Percentiles rank a stretch among this genome's conserved stretches.
phyloP scores from a whole-genome alignment of 768 basidiomycete species.

The Podaxis rugospora region DNA sequence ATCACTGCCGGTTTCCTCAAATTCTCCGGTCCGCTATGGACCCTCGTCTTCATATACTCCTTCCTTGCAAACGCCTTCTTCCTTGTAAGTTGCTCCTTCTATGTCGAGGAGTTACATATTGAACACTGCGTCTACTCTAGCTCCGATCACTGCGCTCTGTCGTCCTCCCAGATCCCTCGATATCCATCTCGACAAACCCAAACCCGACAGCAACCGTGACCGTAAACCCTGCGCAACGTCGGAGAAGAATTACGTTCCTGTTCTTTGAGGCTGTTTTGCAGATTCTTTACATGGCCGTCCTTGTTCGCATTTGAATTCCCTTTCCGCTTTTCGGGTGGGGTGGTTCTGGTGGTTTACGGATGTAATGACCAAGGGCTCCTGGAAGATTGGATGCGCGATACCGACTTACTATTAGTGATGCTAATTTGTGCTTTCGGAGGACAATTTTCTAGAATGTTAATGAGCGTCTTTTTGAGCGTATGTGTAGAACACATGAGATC shows the following conservation, averaged over 20 bases:
- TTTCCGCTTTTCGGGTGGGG: too few relatives aligned
- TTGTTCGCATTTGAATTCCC: slow-evolving; percentile 48
- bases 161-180: slow-evolving; percentile 76
- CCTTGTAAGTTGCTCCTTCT: slow-evolving; percentile 54
- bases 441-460: too few relatives aligned
- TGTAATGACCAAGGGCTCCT: too few relatives aligned
- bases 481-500: too few relatives aligned
- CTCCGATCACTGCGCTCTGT: slow-evolving; percentile 91
- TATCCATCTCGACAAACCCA: slow-evolving; percentile 27
- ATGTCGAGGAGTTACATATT: not conserved
- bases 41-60: slow-evolving; percentile 73
- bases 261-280: slow-evolving; percentile 83
- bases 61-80: slow-evolving; percentile 93
- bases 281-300: slow-evolving; percentile 79
- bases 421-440: not conserved
- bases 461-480: too few relatives aligned
- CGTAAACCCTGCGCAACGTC: slow-evolving; percentile 73
- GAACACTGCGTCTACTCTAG: slow-evolving; percentile 34
- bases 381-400: not conserved
- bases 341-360: too few relatives aligned
- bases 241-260: slow-evolving; percentile 84
- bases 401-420: not conserved
- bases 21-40: slow-evolving; percentile 58
- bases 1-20: slow-evolving; percentile 69
- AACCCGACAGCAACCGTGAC: slow-evolving; percentile 48